phyloP scores from a whole-genome alignment of 2,329 filamentous ascomycete species.

The Botrytis paeoniae region DNA sequence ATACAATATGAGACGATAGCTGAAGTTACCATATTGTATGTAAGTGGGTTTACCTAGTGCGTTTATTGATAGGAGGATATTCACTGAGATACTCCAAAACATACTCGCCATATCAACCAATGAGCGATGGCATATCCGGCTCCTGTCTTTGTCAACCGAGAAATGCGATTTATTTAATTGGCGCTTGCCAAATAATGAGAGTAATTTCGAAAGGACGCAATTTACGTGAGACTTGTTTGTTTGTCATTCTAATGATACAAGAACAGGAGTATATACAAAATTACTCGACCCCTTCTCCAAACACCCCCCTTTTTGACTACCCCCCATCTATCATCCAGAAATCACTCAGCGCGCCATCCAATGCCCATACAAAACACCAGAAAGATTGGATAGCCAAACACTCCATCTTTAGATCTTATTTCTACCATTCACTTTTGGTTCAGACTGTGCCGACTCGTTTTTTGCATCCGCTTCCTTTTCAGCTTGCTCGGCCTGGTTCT shows the following conservation, averaged over 20 bases:
- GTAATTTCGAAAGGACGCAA: background rate
- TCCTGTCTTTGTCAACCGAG: background rate
- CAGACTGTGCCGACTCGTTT: conserved; percentile 1
- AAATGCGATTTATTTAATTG: background rate
- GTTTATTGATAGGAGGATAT: background rate
- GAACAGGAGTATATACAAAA: background rate
- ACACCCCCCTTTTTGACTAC: background rate
- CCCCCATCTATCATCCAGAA: background rate
- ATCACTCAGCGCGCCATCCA: background rate
- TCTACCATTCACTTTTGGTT: background rate
- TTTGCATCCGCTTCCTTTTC: conserved; percentile 21
- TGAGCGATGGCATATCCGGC: background rate
- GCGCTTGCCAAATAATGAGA: background rate
- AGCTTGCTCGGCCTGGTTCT: conserved; percentile 20
- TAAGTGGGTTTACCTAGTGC: background rate
- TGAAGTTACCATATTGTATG: background rate
- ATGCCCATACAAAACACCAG: background rate
- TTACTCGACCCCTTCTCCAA: background rate
- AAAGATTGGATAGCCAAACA: background rate
- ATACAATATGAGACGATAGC: background rate
- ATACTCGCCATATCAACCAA: background rate
- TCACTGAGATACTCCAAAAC: background rate
- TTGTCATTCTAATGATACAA: conserved; percentile 3
- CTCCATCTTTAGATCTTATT: background rate
- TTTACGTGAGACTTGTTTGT: background rate